A percentile compares a stretch with the other conserved stretches of the same genome.
phyloP scores from a whole-genome alignment of 225 moss, liverwort and hornwort species.

The Pseudoscleropodium purum region DNA sequence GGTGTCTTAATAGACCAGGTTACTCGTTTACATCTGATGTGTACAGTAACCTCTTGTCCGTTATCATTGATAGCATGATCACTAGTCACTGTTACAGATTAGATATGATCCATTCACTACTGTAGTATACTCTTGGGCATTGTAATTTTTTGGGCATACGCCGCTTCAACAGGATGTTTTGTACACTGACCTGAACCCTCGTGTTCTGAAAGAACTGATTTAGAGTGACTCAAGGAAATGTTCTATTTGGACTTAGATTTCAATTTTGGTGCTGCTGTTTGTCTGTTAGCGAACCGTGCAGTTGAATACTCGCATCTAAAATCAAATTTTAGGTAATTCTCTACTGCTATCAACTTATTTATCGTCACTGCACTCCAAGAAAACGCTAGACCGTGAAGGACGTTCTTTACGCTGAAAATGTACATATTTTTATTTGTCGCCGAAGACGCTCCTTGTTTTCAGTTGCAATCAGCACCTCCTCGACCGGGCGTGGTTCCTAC shows the following conservation, averaged over 20 bases:
- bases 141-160: neutral
- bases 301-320: neutral
- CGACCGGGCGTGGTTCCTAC: neutral
- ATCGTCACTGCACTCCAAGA: neutral
- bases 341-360: neutral
- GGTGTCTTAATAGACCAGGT: neutral
- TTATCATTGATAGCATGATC: conserved; percentile 8
- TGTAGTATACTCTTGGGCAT: conserved; percentile 1
- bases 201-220: neutral
- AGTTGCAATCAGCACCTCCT: neutral
- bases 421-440: neutral
- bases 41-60: neutral
- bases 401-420: neutral
- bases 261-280: neutral
- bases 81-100: neutral
- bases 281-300: neutral
- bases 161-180: neutral
- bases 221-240: neutral
- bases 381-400: neutral
- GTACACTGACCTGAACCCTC: neutral
- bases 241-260: neutral
- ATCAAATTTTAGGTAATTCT: neutral
- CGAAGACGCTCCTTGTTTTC: neutral
- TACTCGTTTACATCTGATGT: neutral
- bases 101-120: neutral